Base-by-base conservation (phyloP, 1,284 basidiomycete species). In the Cryptococcus deneoformans region DNA sequence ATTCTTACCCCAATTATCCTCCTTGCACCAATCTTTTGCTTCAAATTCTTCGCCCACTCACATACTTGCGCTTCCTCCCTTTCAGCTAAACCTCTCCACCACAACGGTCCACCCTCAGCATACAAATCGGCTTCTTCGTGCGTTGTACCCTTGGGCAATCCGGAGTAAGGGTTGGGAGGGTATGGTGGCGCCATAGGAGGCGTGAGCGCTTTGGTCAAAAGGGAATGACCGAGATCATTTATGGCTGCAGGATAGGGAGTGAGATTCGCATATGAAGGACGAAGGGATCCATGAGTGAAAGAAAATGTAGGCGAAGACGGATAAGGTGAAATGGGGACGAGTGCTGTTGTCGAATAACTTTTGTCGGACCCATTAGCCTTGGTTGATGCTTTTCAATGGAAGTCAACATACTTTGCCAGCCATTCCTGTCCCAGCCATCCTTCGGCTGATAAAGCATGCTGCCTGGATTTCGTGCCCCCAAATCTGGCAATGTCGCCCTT, bases 251-350 rank as follows among this genome's bases (percentile, higher is more conserved):
- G 90, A 77, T 90, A 94, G 0, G 90, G 88, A 5, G 83, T 80
- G 14, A 93, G 81, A 60, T 86, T 80, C 0, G 81, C 77, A 70
- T 87, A 92, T 0, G 83, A 81, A 0, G 90, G 89, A 5, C 89
- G 84, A 24, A 94, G 81, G 0, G 90, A 91, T 14, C 92, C 92
- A 60, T 91, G 92, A 1, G 92, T 88, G 73, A 95, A 95, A 7
- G 89, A 88, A 16, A 90, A 77, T 0, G 55, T 60, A 2, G 85
- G 82, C 50, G 89, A 84, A n/a, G 84, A 83, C 68, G 90, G 87
- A 38, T 85, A 83, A 5, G 83, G 82, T 3, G 88, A 86, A 5
- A 90, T 79, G 5, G 90, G 88, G 2, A 96, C 84, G 36, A 90
- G 85, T 5, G 88, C 86, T 1, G 91, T 84, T 12, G 87, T 84